A percentile compares a stretch with the other conserved stretches of the same genome.
Evolutionary conservation across 2,329 filamentous ascomycete species (phyloP).

Genomic region (Xylaria sp.): DNA sequence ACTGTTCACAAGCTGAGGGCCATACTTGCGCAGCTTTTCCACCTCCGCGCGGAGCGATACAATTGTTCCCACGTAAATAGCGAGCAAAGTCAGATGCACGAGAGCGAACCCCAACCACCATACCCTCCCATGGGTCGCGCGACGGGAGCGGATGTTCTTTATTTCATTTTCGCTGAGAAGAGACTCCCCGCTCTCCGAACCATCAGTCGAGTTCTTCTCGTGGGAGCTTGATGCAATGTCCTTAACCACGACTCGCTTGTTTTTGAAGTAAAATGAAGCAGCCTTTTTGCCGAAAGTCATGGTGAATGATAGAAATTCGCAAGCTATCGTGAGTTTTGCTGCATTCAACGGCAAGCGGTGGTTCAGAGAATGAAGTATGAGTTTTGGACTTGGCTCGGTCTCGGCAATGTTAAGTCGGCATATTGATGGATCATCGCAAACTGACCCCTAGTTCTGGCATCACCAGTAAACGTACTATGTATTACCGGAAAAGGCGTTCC

Average conservation of each 20-base stretch:
- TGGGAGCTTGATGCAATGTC: background rate
- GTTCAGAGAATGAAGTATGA: background rate
- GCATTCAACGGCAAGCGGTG: background rate
- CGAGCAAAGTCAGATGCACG: background rate
- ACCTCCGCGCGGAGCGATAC: background rate
- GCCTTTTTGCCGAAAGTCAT: background rate
- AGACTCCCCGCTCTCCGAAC: background rate
- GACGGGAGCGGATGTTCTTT: background rate
- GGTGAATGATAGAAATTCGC: background rate
- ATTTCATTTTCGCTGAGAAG: conserved; percentile 2
- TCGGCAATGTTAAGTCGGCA: background rate
- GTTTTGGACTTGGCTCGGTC: background rate
- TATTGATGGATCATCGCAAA: background rate
- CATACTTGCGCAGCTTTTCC: background rate
- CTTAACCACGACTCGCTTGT: background rate
- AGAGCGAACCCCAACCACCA: background rate
- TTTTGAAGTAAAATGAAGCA: background rate
- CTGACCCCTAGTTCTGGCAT: background rate
- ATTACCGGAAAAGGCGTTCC: no score
- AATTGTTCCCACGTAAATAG: conserved; percentile 1
- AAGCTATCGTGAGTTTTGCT: background rate
- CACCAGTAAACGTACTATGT: no score
- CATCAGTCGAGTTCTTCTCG: background rate
- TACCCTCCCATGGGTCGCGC: background rate
- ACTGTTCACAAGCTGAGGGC: background rate